A percentile compares a stretch with the other conserved stretches of the same genome.
Conservation (phyloP, 352 stramenopile species). For the Pythium insidiosum region DNA sequence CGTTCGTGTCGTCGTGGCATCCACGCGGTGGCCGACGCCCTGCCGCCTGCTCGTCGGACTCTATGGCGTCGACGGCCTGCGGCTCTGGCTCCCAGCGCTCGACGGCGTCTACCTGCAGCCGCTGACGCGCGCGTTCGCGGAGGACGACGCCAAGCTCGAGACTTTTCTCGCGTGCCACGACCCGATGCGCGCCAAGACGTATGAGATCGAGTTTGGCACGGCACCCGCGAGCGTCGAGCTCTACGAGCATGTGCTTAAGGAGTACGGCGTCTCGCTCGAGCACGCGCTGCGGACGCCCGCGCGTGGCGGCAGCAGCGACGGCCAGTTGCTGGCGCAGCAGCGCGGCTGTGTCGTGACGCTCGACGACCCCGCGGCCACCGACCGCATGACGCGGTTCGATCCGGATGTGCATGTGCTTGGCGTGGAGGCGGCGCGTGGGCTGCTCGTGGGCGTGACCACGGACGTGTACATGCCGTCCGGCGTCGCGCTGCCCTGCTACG, state of each 20-base stretch:
- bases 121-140: constrained; percentile 48
- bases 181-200: constrained; percentile 71
- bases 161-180: constrained; percentile 76
- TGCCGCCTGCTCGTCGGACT: constrained; percentile 62
- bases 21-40: constrained; percentile 42
- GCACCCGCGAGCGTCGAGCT: constrained; percentile 48
- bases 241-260: constrained; percentile 60
- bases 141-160: constrained; percentile 32
- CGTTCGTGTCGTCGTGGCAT: constrained; percentile 39
- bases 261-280: constrained; percentile 65
- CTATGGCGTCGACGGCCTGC: constrained; percentile 67
- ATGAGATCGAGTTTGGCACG: constrained; percentile 74
- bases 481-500: constrained; percentile 51
- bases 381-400: constrained; percentile 73
- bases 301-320: constrained; percentile 7
- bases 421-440: constrained; percentile 50
- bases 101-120: constrained; percentile 71
- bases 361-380: constrained; percentile 43
- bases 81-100: constrained; percentile 65
- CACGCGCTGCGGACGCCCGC: constrained; percentile 16
- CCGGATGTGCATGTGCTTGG: constrained; percentile 65
- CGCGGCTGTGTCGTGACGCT: constrained; percentile 51
- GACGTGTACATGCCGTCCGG: constrained; percentile 69
- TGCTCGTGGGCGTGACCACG: constrained; percentile 71
- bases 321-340: constrained; percentile 30